Base-by-base conservation (phyloP, 805 yeast genomes). In the Monosporozyma unispora region DNA sequence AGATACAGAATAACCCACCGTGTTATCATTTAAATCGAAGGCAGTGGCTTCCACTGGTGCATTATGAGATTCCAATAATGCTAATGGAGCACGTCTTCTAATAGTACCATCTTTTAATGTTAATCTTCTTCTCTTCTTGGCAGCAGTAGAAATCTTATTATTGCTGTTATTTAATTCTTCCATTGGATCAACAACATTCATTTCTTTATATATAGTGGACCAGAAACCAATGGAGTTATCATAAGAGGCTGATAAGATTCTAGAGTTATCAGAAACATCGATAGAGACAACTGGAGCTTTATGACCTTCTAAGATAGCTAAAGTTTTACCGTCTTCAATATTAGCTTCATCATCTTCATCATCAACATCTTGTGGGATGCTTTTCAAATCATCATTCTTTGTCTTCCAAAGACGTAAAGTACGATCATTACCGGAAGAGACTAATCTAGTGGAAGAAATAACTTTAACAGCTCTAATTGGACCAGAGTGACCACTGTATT, bases 1-100 rank as follows among this genome's bases (percentile, higher is more conserved):
- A 5, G 97, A 85, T 1, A 87, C 96, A 0, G 98, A 88, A 68
- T 93, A 91, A 10, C 84, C 96, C 4, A 91, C 96, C 0, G 95
- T 78, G 43, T 75, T 54, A 66, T 91, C 98, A 19, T 72, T 70
- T 3, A 72, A 62, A 60, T 87, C 96, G 63, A 89, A 87, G 12
- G 79, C 74, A 22, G 87, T 85, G 37, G 78, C 95, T 61, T 88
- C 93, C 21, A 91, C 97, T 2, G 98, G 95, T 35, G 82, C 88
- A 16, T 78, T 65, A 65, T 91, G 98, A 23, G 91, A 83, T 60
- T 84, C 89, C 52, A 91, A 71, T 38, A 87, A 70, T 4, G 90
- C 74, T 55, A 90, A 72, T 21, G 96, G 93, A 1, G 93, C 82
- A 62, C 93, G 79, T 65, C 93, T 81, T 69, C 87, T 79, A 33